A percentile compares a stretch with the other conserved stretches of the same genome.
Evolutionary conservation across 2,329 filamentous ascomycete genomes (phyloP).

Genomic region (Pseudogymnoascus sp.): DNA sequence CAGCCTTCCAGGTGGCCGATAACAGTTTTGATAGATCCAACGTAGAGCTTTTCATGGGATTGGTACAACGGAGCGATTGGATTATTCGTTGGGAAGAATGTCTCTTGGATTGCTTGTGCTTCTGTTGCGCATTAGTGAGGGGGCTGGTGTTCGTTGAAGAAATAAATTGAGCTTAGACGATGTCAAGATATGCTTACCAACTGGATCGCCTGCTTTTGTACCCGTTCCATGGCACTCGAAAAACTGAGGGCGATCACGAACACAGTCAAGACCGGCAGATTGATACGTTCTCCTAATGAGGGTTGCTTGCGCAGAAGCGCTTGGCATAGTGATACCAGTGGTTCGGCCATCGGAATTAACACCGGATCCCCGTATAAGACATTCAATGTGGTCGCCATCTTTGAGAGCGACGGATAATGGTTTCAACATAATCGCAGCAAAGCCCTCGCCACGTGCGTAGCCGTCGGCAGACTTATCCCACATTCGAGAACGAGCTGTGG

Average conservation of each 20-base stretch:
- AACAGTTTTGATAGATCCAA: constrained; percentile 21
- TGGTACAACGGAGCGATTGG: too few species aligned
- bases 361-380: constrained; percentile 34
- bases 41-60: not conserved
- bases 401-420: constrained; percentile 32
- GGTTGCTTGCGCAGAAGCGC: constrained; percentile 27
- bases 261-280: constrained; percentile 25
- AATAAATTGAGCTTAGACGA: too few species aligned
- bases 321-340: constrained; percentile 37
- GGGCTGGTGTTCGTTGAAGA: too few species aligned
- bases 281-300: constrained; percentile 19
- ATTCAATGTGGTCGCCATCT: constrained; percentile 35
- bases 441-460: constrained; percentile 39
- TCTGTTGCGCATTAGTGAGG: not conserved
- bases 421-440: constrained; percentile 35
- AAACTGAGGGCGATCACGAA: constrained; percentile 36
- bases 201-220: constrained; percentile 14
- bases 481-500: constrained; percentile 25
- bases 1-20: constrained; percentile 22
- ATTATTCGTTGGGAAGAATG: not conserved
- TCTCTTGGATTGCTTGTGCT: constrained; percentile 4
- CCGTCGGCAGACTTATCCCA: constrained; percentile 36
- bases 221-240: constrained; percentile 35
- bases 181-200: not conserved
- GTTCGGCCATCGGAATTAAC: constrained; percentile 38